Conservation (phyloP, 345 rosid genomes). For the Trapa bicornis region DNA sequence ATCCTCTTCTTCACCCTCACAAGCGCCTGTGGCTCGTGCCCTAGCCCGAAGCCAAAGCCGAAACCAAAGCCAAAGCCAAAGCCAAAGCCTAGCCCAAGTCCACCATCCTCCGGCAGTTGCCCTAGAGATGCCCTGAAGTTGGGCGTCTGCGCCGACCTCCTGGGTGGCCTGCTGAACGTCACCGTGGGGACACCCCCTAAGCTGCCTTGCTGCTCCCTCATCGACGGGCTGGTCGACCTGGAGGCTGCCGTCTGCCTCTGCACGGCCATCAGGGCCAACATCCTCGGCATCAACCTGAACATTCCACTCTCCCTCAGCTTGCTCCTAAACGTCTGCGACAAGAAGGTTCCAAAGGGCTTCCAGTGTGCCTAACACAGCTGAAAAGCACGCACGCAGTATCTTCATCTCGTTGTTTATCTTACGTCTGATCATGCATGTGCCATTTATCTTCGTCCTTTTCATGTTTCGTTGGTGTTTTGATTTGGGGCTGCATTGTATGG, state of each 20-base stretch:
- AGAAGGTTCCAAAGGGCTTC: constrained; percentile 31
- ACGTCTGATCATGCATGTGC: no score
- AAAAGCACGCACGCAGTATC: no score
- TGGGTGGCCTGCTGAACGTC: constrained; percentile 18
- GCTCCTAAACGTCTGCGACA: constrained; percentile 44
- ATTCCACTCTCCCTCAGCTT: constrained; percentile 42
- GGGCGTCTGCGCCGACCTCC: constrained; percentile 34
- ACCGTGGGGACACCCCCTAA: constrained; percentile 26
- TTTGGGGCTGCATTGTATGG: no score
- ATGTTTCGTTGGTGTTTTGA: no score
- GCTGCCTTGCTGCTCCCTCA: constrained; percentile 37
- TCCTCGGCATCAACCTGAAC: constrained; percentile 42
- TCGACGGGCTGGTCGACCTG: constrained; percentile 35
- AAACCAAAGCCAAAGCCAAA: constrained; percentile 9
- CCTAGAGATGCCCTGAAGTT: constrained; percentile 35
- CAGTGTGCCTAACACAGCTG: constrained; percentile 20
- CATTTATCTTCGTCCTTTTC: no score
- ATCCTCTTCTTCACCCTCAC: constrained; percentile 56
- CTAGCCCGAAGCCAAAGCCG: not conserved
- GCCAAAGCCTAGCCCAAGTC: constrained; percentile 1
- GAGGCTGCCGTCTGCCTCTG: constrained; percentile 64
- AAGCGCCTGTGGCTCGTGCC: constrained; percentile 31
- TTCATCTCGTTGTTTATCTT: not conserved
- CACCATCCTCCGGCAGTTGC: constrained; percentile 6
- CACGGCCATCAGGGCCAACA: constrained; percentile 40